Evolutionary conservation across 495 filamentous ascomycete genomes (phyloP), one percentile per base, ranked within the genome.

Genomic region (Paragyromitra xinjiangensis): DNA sequence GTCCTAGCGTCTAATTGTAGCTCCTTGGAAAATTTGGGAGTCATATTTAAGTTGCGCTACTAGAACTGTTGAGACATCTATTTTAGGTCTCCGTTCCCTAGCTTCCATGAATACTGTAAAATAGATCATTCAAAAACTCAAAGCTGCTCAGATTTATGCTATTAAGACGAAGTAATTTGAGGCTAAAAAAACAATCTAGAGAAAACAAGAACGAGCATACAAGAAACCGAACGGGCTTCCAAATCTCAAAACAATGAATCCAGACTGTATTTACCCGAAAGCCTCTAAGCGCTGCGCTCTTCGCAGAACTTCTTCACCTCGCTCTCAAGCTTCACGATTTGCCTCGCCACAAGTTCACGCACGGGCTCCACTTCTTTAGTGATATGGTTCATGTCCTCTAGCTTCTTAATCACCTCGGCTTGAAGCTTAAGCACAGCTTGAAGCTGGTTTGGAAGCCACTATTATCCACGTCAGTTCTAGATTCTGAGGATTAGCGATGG

Each of bases 381-480:
- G 61, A 85, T 62, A 14, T 82, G 79, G 29, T 81, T 83, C 84
- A 72, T 85, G 81, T 55, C 85, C 84, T 37, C 86, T 86, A n/a
- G 86, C 81, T 55, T 62, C 83, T n/a, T 86, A 84, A 73, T 90
- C 51, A 93, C 85, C 7, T 85, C 82, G n/a, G 87, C 81, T 90
- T 96, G 94, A 83, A 93, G 88, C 22, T 88, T 87, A 85, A 95
- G 87, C 14, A 95, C 92, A 0, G 91, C 92, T 45, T 89, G 87
- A 29, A 96, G 86, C 83, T 95, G 93, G 80, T 95, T 95, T 1
- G 93, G 93, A 44, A 96, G 86, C 93, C 93, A 96, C 88, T 90
- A 29, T 48, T 12, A 48, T 16, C 16, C 9, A 1, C 9, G 61
- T 66, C 16, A 73, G 61, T 59, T 44, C 2, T 67, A 9, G 16